Base-by-base conservation (phyloP, 2,329 filamentous ascomycete genomes). In the Alternaria burnsii region DNA sequence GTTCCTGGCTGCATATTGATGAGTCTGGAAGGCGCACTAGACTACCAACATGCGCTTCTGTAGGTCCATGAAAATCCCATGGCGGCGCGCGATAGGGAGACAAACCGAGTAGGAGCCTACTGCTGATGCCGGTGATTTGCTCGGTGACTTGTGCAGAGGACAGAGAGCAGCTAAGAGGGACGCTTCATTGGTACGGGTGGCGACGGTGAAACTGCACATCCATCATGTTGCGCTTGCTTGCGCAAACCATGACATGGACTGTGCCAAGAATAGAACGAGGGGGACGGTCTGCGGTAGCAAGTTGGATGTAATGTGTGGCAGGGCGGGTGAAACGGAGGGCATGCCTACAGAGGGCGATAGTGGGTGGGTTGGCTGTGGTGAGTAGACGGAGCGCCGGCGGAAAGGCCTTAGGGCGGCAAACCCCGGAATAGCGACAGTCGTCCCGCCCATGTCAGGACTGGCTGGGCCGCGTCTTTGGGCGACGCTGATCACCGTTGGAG, bases 1-100 rank as follows among this genome's bases (percentile, higher is more conserved):
- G 53, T 34, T 22, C 18, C 40, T 53, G 55, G 59, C 53, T 55
- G 62, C 65, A 59, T 60, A 55, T 36, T 50, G 55, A 28, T n/a
- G 50, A 61, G 66, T 67, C 62, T 67, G 61, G 65, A 68, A 59
- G 64, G 58, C 52, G 41, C 48, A 60, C 64, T 67, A 68, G 59
- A 54, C 42, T 46, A 34, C 56, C 56, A 56, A 52, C 26, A 43
- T 34, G 50, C 36, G 52, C 61, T 52, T 59, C 30, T 59, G 20
- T 42, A 42, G 42, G 34, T 32, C 55, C 30, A 52, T 32, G 47
- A 36, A 43, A 50, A 34, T 42, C 36, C 44, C 24, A 50, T 51
- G 42, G 58, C 57, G 57, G 48, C 50, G 54, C 53, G 38, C 36
- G 44, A 58, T 26, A 44, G 50, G 22, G 14, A 38, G 11, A 46